Evolutionary conservation across 2,329 filamentous ascomycete species (phyloP).

Genomic region (Rhinocladiella mackenziei): DNA sequence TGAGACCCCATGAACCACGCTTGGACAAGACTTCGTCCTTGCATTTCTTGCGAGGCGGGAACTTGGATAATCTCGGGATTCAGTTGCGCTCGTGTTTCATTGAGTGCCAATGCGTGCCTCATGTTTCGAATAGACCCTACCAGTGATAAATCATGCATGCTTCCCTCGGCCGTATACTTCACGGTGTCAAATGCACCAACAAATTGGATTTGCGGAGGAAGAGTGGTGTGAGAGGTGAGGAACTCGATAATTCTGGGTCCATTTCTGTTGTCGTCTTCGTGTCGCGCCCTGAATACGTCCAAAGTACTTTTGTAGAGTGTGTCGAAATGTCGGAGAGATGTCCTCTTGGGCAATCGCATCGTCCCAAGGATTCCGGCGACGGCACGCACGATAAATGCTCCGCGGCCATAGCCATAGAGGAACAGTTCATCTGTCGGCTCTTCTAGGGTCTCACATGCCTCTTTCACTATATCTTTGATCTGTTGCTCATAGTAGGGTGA

Average conservation of each 20-base stretch:
- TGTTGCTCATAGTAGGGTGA: slow-evolving; percentile 22
- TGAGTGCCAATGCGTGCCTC: slow-evolving; percentile 40
- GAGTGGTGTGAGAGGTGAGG: slow-evolving; percentile 21
- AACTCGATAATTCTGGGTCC: slow-evolving; percentile 24
- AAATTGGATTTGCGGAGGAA: slow-evolving; percentile 37
- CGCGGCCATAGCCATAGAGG: slow-evolving; percentile 41
- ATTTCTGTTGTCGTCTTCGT: slow-evolving; percentile 24
- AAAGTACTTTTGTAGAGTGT: slow-evolving; percentile 32
- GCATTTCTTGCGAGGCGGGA: slow-evolving; percentile 22
- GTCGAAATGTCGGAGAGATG: slow-evolving; percentile 31
- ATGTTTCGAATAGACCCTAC: slow-evolving; percentile 37
- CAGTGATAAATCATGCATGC: slow-evolving; percentile 33
- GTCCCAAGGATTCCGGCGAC: slow-evolving; percentile 40
- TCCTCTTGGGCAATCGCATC: slow-evolving; percentile 29
- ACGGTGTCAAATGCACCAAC: slow-evolving; percentile 40
- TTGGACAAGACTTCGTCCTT: slow-evolving; percentile 34
- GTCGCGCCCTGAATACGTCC: slow-evolving; percentile 24
- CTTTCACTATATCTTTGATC: slow-evolving; percentile 24
- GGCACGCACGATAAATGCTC: slow-evolving; percentile 40
- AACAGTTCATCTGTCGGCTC: slow-evolving; percentile 38
- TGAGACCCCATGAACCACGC: slow-evolving; percentile 42
- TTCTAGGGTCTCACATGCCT: slow-evolving; percentile 19
- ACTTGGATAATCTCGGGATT: slow-evolving; percentile 30
- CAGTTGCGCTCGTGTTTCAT: slow-evolving; percentile 36
- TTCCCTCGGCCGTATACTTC: slow-evolving; percentile 31